Evolutionary conservation across 805 yeast species (phyloP), one percentile per base, ranked within the genome.

Genomic region (Barnettozyma populi): DNA sequence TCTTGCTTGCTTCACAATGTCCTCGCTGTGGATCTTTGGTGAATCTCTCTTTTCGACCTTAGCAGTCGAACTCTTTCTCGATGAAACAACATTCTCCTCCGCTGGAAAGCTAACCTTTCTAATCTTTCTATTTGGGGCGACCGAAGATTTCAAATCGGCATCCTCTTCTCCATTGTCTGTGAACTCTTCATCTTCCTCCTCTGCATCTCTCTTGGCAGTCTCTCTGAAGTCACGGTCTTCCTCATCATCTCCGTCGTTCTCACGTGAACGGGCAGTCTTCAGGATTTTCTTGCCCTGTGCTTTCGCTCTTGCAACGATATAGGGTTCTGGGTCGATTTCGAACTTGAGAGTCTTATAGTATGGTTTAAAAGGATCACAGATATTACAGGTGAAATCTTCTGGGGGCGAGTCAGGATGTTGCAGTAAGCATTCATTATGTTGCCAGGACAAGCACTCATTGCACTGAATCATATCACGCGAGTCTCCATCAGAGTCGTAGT

Each of bases 401-500:
- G 86, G 84, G 1, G 74, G 61, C 27, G 57, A 59, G 29, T 61
- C 65, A 20, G 56, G 59, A n/a, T 57, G 57, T 10, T 65, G 71
- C 23, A 82, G 74, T 76, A 82, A 71, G 62, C 90, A 84, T 46
- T 60, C 66, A 29, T 77, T 75, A 58, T 84, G 90, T 59, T 84
- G 90, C 90, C 90, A 84, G 2, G 88, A 76, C 40, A 72, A 63
- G 59, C 90, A 84, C 7, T 64, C 55, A 24, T 80, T 87, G 64
- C 90, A 84, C 56, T 79, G 80, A 24, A 83, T 74, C 85, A 82
- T 81, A 11, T 69, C 70, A 13, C 85, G 80, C 1, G 63, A 62
- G 51, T 80, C 86, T 4, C 71, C 73, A 0, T 73, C 81, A 51
- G 75, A 84, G 55, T 81, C 70, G 59, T 79, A 82, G 52, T 79